Conservation (phyloP, 208 protist species). For the Sergeia podlipaevii region DNA sequence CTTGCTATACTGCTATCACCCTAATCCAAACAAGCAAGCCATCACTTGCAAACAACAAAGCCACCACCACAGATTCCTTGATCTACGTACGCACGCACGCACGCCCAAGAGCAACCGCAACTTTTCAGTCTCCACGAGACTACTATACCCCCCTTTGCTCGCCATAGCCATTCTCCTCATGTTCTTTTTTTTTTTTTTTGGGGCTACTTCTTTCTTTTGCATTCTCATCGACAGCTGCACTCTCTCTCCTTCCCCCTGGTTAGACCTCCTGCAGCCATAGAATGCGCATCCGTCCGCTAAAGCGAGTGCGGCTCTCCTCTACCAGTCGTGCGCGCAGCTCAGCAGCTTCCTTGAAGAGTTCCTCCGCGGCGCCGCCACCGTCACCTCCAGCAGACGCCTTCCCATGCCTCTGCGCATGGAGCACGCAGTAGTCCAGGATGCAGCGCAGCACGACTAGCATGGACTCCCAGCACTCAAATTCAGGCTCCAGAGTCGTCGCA, state of each 20-base stretch:
- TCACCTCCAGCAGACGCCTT: constrained; percentile 19
- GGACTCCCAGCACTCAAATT: constrained; percentile 90
- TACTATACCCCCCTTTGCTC: not conserved
- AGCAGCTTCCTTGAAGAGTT: constrained; percentile 54
- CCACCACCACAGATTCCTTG: too few relatives aligned
- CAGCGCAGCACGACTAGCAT: constrained; percentile 62
- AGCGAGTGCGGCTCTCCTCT: constrained; percentile 72
- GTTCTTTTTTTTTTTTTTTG: too few relatives aligned
- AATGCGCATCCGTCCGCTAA: constrained; percentile 73
- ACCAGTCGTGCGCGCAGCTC: constrained; percentile 56
- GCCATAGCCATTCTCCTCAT: too few relatives aligned
- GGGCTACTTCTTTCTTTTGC: not conserved
- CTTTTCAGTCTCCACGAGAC: too few relatives aligned
- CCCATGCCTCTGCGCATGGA: constrained; percentile 45
- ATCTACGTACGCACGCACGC: too few relatives aligned
- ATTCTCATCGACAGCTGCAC: not conserved
- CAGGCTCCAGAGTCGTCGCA: constrained; percentile 35
- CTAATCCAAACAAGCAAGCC: too few relatives aligned
- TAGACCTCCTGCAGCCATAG: constrained; percentile 85
- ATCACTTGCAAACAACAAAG: too few relatives aligned
- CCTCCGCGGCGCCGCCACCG: constrained; percentile 26
- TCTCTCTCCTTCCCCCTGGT: not conserved
- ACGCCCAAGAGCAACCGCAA: too few relatives aligned
- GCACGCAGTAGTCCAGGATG: constrained; percentile 67
- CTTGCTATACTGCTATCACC: too few relatives aligned